Base-by-base conservation (phyloP, 768 basidiomycete genomes). In the Trametes elegans region DNA sequence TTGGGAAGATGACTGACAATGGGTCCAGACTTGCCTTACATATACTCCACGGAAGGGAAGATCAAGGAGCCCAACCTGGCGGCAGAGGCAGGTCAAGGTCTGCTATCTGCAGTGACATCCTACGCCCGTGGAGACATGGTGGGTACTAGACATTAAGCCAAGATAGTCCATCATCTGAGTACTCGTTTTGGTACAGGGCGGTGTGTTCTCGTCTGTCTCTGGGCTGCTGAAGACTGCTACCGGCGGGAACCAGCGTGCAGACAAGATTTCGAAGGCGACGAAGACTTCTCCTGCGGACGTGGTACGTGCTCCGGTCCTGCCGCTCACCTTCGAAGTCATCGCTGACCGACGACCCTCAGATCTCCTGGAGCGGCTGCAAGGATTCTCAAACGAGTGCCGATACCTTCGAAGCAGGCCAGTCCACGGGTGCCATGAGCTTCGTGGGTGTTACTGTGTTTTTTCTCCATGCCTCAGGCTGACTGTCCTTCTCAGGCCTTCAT, bases 1-100 rank as follows among this genome's bases (percentile, higher is more conserved):
- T 28, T 2, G 3, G 16, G 9, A n/a, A 11, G 27, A 44, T 42
- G 42, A 13, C 35, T 57, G 21, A 39, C 28, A 23, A 31, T 16
- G 7, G n/a, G 14, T 9, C 5, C 28, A 71, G 74, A 75, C 61
- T 63, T 74, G 13, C 74, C 73, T 2, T 74, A 73, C 58, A 65
- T 74, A 84, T 98, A 98, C 72, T 93, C 93, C 19, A 96, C 93
- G 7, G 93, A 98, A 73, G 94, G 94, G 44, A 93, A 91, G 66
- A 73, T 98, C 67, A 97, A 98, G 70, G 93, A 97, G 67, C 93
- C 95, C 29, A 95, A 97, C 66, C 73, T 93, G 14, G 84, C 85
- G 10, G 80, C 85, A 8, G 93, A 91, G 66, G 94, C 95, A 4
- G 94, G 93, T 0, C 83, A 90, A 66, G 92, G 91, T 7, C 74